Evolutionary conservation across 208 protist genomes (phyloP).

Genomic region (Vickermania ingenoplastis): DNA sequence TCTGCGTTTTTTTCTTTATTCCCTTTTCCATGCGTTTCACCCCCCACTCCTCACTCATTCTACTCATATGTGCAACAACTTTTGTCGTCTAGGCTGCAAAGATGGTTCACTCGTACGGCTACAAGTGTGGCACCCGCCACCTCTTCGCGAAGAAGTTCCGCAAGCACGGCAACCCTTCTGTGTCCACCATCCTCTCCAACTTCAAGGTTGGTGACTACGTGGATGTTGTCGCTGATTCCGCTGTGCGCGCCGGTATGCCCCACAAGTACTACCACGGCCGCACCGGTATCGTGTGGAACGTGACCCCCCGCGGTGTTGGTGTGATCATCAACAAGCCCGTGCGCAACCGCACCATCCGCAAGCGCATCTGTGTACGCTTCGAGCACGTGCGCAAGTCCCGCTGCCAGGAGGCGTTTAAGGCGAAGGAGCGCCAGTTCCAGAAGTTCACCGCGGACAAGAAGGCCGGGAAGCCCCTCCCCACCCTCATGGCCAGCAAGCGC

Average conservation of each 20-base stretch:
- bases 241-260: slow-evolving; percentile 99
- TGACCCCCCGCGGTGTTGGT: slow-evolving; percentile 97
- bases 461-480: slow-evolving; percentile 64
- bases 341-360: slow-evolving; percentile 95
- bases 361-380: slow-evolving; percentile 99
- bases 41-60: too few species aligned
- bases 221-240: slow-evolving; percentile 96
- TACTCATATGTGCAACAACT: too few species aligned
- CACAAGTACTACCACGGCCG: slow-evolving; percentile 99
- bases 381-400: slow-evolving; percentile 97
- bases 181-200: slow-evolving; percentile 95
- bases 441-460: slow-evolving; percentile 69
- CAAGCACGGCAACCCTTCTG: slow-evolving; percentile 86
- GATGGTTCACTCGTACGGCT: slow-evolving; percentile 94
- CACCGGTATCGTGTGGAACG: slow-evolving; percentile 99
- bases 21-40: slow-evolving; percentile 6
- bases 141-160: slow-evolving; percentile 97
- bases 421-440: slow-evolving; percentile 72
- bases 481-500: slow-evolving; percentile 65
- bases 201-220: slow-evolving; percentile 99
- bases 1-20: slow-evolving; percentile 5
- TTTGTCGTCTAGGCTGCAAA: not conserved
- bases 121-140: slow-evolving; percentile 95
- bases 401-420: slow-evolving; percentile 87
- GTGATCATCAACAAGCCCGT: slow-evolving; percentile 99